Conservation (phyloP, 441 rosid species). For the Pelargonium myrrhifolium region DNA sequence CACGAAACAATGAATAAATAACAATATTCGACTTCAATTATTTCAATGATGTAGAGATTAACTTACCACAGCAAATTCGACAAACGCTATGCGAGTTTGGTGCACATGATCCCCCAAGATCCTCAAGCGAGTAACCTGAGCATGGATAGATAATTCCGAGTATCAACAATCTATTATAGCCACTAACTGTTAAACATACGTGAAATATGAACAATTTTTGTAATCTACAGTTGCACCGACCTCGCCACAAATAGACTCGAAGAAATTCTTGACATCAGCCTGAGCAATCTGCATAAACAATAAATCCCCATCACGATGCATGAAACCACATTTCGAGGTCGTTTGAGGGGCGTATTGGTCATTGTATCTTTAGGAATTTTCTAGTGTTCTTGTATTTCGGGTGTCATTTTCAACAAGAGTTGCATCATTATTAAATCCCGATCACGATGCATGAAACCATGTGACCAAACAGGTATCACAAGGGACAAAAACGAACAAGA, state of each 20-base stretch:
- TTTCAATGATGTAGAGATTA: conserved; percentile 8
- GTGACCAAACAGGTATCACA: background rate
- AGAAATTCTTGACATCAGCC: conserved; percentile 52
- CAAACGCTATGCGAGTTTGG: conserved; percentile 63
- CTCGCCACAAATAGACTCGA: conserved; percentile 60
- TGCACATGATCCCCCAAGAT: conserved; percentile 61
- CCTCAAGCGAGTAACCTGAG: conserved; percentile 63
- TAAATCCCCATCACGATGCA: too few relatives aligned
- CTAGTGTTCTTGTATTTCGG: too few relatives aligned
- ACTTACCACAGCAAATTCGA: conserved; percentile 59
- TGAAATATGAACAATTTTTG: too few relatives aligned
- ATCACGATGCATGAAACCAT: background rate
- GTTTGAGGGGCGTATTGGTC: too few relatives aligned
- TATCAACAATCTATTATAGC: background rate
- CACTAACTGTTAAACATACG: too few relatives aligned
- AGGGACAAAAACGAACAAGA: background rate
- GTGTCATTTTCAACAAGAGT: too few relatives aligned
- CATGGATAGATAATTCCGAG: background rate
- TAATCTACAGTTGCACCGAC: conserved; percentile 32
- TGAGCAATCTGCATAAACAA: conserved; percentile 41
- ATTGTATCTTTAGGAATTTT: too few relatives aligned
- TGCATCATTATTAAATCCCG: background rate
- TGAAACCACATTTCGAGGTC: too few relatives aligned
- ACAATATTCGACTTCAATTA: too few relatives aligned
- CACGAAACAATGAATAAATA: too few relatives aligned